phyloP scores from a whole-genome alignment of 2,329 filamentous ascomycete genomes.

The Aspergillus aculeatinus region DNA sequence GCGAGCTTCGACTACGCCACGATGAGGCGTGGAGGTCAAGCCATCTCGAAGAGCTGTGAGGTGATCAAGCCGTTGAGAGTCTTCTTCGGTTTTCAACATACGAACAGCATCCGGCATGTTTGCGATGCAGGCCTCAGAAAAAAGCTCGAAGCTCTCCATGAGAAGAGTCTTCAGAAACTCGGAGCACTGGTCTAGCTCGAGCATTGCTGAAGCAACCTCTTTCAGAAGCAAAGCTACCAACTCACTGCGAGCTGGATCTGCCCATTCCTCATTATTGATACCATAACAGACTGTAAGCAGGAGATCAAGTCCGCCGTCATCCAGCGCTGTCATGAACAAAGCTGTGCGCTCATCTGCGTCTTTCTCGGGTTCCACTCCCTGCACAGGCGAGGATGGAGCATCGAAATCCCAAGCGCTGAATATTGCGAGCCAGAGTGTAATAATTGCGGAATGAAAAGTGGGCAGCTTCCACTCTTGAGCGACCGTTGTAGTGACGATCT shows the following conservation, averaged over 20 bases:
- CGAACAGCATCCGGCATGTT: conserved; percentile 92
- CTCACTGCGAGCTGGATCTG: conserved; percentile 79
- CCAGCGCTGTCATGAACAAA: conserved; percentile 72
- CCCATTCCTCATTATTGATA: conserved; percentile 77
- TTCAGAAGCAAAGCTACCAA: conserved; percentile 80
- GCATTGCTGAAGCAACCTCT: conserved; percentile 68
- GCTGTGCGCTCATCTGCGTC: conserved; percentile 71
- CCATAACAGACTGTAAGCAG: conserved; percentile 82
- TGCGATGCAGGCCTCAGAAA: conserved; percentile 88
- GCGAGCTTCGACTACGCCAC: conserved; percentile 42
- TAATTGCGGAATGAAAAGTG: conserved; percentile 74
- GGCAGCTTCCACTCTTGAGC: conserved; percentile 69
- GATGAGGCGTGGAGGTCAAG: conserved; percentile 40
- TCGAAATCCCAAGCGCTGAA: conserved; percentile 90
- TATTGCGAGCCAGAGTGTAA: conserved; percentile 86
- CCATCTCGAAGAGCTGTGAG: conserved; percentile 48
- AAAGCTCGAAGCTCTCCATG: conserved; percentile 79
- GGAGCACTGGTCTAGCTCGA: conserved; percentile 68
- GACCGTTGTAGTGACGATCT: conserved; percentile 66
- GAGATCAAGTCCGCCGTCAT: conserved; percentile 90
- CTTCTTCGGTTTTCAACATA: conserved; percentile 81
- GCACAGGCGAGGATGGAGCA: conserved; percentile 58
- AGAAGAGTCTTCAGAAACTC: conserved; percentile 69
- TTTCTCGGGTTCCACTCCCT: conserved; percentile 61
- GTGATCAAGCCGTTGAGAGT: conserved; percentile 65